These are phyloP conservation scores for Emergomyces pasteurianus DNA, from an alignment of 2,329 filamentous ascomycete genomes.

Conservation along the genomic window DNA sequence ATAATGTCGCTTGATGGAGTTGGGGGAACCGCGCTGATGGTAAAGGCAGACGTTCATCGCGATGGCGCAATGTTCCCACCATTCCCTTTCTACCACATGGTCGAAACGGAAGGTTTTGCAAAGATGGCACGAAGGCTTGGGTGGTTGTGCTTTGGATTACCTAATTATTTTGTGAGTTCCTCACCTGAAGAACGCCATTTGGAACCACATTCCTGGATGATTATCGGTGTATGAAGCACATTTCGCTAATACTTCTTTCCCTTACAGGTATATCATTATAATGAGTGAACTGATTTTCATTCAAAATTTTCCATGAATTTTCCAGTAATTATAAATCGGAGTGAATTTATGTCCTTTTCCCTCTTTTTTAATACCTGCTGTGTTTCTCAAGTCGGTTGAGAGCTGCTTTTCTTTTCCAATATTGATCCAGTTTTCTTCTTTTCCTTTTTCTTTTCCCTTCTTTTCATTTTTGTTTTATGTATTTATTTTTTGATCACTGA, in stretches of 20 bases:
- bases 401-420: not conserved
- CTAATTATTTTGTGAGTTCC: constrained; percentile 79
- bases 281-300: constrained; percentile 48
- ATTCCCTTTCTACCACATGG: constrained; percentile 91
- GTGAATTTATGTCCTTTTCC: not conserved
- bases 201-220: not conserved
- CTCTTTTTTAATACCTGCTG: not conserved
- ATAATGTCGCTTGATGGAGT: constrained; percentile 81
- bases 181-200: not conserved
- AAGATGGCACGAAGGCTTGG: constrained; percentile 89
- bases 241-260: constrained; percentile 3
- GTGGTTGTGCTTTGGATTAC: constrained; percentile 76
- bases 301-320: not conserved
- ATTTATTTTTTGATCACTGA: not conserved
- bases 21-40: constrained; percentile 79
- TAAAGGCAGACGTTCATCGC: constrained; percentile 92
- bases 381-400: not conserved
- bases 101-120: constrained; percentile 95
- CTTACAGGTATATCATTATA: constrained; percentile 72
- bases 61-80: constrained; percentile 98
- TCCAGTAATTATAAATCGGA: not conserved
- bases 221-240: not conserved
- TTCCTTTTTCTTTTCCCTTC: not conserved
- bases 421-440: too few species aligned
- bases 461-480: not conserved